Percentiles rank a stretch among this genome's conserved stretches.
phyloP scores from a whole-genome alignment of 192 early-diverging fungal species.

The Entomortierella beljakovae region DNA sequence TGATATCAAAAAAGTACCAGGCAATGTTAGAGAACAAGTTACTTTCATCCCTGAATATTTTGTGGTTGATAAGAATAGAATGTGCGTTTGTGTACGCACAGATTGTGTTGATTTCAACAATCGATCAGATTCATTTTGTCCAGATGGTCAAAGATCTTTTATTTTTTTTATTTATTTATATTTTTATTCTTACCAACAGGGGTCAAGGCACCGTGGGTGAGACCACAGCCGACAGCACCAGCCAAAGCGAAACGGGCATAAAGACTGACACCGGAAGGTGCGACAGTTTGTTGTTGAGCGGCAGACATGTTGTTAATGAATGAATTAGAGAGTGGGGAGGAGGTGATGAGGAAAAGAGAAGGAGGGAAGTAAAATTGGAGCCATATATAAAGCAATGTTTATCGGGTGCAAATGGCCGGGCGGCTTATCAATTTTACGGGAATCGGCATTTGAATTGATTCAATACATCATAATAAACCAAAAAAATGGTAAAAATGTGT shows the following conservation, averaged over 20 bases:
- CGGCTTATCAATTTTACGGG: conserved; percentile 9
- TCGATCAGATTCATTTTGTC: conserved; percentile 7
- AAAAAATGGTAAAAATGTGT: neutral
- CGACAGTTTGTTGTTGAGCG: conserved; percentile 49
- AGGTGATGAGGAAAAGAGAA: conserved; percentile 4
- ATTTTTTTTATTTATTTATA: too few species aligned
- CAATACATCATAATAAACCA: neutral
- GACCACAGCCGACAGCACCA: conserved; percentile 68
- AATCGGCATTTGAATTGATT: conserved; percentile 1
- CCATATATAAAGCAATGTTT: conserved; percentile 8
- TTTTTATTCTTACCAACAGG: conserved; percentile 40
- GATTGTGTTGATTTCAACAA: neutral
- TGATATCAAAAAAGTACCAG: too few species aligned
- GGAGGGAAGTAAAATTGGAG: conserved; percentile 3
- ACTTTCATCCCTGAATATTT: too few species aligned
- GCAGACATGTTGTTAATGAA: conserved; percentile 25
- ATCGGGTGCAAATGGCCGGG: neutral
- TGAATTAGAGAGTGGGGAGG: conserved; percentile 22
- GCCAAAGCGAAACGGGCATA: conserved; percentile 70
- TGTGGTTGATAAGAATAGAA: too few species aligned
- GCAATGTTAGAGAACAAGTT: too few species aligned
- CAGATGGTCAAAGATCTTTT: neutral
- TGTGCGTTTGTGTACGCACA: neutral
- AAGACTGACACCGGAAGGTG: conserved; percentile 61
- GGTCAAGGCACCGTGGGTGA: conserved; percentile 72